These are phyloP conservation scores for Aphanomyces cochlioides DNA, from an alignment of 352 stramenopile species.

Conservation along the genomic window DNA sequence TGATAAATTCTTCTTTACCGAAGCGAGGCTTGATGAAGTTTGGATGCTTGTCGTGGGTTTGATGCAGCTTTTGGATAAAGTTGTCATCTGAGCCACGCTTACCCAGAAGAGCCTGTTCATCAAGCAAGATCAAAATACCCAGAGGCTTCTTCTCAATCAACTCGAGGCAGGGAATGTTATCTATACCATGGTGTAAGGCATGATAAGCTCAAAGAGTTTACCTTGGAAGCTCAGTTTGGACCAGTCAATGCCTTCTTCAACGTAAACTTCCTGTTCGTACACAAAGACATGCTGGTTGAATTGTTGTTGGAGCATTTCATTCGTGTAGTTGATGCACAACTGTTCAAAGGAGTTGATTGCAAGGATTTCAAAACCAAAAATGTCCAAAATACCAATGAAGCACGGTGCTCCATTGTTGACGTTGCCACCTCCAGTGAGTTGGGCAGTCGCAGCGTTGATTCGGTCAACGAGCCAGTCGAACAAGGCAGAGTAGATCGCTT, in stretches of 20 bases:
- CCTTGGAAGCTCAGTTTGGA: slow-evolving; percentile 84
- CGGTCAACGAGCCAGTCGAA: slow-evolving; percentile 95
- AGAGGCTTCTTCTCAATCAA: slow-evolving; percentile 91
- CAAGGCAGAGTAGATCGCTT: slow-evolving; percentile 95
- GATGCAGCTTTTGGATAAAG: slow-evolving; percentile 90
- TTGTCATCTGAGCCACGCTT: slow-evolving; percentile 87
- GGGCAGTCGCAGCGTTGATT: slow-evolving; percentile 89
- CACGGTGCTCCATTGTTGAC: slow-evolving; percentile 35
- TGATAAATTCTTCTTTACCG: slow-evolving; percentile 92
- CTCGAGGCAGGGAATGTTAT: slow-evolving; percentile 91
- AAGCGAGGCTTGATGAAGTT: slow-evolving; percentile 87
- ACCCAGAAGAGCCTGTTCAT: slow-evolving; percentile 94
- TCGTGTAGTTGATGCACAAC: slow-evolving; percentile 95
- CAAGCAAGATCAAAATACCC: slow-evolving; percentile 91
- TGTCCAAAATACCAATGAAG: slow-evolving; percentile 96
- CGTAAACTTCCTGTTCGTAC: slow-evolving; percentile 96
- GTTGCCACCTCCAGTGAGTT: slow-evolving; percentile 41
- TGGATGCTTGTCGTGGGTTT: slow-evolving; percentile 70
- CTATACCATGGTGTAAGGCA: slow-evolving; percentile 32
- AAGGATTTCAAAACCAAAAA: slow-evolving; percentile 97
- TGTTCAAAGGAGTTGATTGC: slow-evolving; percentile 94
- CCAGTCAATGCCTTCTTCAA: slow-evolving; percentile 94
- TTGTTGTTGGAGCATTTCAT: slow-evolving; percentile 94
- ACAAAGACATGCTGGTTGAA: slow-evolving; percentile 97
- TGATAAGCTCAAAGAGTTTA: not conserved